Base-by-base conservation (phyloP, 1,284 basidiomycete species). In the Cystobasidium sp. region DNA sequence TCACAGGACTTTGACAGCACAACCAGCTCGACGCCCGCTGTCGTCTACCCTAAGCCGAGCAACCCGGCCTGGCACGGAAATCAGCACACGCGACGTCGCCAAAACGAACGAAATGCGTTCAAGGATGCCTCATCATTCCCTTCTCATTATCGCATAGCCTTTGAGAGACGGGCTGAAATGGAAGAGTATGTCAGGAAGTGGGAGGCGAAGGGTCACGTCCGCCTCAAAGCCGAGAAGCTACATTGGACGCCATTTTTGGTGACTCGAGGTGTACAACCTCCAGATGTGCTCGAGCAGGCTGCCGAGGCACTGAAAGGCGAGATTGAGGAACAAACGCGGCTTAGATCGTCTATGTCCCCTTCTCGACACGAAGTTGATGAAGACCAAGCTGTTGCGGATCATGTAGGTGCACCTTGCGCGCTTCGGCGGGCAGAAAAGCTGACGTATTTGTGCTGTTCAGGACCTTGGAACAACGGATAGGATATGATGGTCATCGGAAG, bases 201-300 rank as follows among this genome's bases (percentile, higher is more conserved):
- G 87, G 89, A 91, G 77, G 83, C 84, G 22, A 98, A 96, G 82
- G 91, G 90, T 0, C 91, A 95, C 80, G 80, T 95, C 75, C 87
- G 84, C 78, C 86, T 99, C 66, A 88, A 88, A 76, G 89, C 94
- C 0, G 93, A 95, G 79, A 90, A 90, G 81, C 86, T 99, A 76
- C 94, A 93, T 80, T 99, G 97, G 92, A 94, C 90, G 76, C 96
- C 96, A 6, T 98, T 97, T 84, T 84, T 97, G 52, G 83, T 94
- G 49, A 85, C 89, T 7, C 84, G 89, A 75, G 85, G 80, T 0
- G 79, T 80, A 7, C 58, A 75, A 58, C 78, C 76, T 1, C 77
- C 58, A 10, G 68, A 52, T 5, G 51, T 52, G 56, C n/a, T 58
- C 10, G 24, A 52, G 24, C 52, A 61, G n/a, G 46, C 31, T 5